Percentiles rank a stretch among this genome's conserved stretches.
Evolutionary conservation across 306 rosid genomes (phyloP).

Genomic region (Glycine tomentella): DNA sequence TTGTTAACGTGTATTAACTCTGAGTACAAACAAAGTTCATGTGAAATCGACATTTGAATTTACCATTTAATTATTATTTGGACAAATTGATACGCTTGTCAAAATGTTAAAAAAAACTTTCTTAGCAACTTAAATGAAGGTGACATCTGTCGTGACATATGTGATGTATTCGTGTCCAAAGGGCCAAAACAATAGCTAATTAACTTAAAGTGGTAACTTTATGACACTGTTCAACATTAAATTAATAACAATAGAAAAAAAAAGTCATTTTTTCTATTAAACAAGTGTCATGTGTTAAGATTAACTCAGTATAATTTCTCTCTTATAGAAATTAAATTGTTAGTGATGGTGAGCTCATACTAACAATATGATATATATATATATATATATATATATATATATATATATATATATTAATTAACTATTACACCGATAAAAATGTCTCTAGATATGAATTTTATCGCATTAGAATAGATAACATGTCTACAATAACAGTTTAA

Average conservation of each 20-base stretch:
- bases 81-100: too few species aligned
- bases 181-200: neutral
- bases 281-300: too few species aligned
- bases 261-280: too few species aligned
- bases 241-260: too few species aligned
- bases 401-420: neutral
- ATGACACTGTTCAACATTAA: too few species aligned
- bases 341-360: neutral
- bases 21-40: too few species aligned
- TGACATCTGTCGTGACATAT: slow-evolving; percentile 1
- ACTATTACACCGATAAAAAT: neutral
- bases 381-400: neutral
- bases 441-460: neutral
- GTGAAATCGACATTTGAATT: too few species aligned
- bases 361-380: neutral
- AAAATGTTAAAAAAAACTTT: too few species aligned
- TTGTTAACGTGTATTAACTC: too few species aligned
- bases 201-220: neutral
- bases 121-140: slow-evolving; percentile 32
- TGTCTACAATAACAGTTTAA: neutral
- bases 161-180: slow-evolving; percentile 17
- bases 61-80: too few species aligned
- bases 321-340: too few species aligned
- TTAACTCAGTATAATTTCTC: too few species aligned
- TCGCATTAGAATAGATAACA: neutral